Evolutionary conservation across 805 yeast genomes (phyloP), one percentile per base, ranked within the genome.

Genomic region (Kluyveromyces dobzhanskii): DNA sequence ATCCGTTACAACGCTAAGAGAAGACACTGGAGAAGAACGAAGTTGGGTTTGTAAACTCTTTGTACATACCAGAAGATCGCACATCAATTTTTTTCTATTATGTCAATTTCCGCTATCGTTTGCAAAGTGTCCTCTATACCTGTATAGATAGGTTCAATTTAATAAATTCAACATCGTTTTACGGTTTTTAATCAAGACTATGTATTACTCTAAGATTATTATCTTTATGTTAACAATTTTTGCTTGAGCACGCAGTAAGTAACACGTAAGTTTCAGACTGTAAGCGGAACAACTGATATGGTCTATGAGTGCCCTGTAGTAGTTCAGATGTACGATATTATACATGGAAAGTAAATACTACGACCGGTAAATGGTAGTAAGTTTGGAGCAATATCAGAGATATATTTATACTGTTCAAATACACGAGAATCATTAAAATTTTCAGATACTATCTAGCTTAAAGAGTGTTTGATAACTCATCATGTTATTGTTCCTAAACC

Each of bases 1-100:
- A 83, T 92, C 78, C 86, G 94, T 80, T 86, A 86, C 85, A 90
- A 90, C 77, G 94, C 95, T 69, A 92, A 92, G 87, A 87, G 97
- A 85, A 84, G 97, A 81, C 95, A 92, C 92, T 90, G 98, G 98
- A 90, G 96, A 85, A 85, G 97, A 84, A 90, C 97, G 66, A 90
- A 90, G 94, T 80, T 90, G 75, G 78, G 80, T 80, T 71, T 90
- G 80, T 90, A 88, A 85, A 68, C 64, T 23, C 26, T 28, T 21
- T 25, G 35, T 33, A 23, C 30, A 24, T 33, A 21, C 19, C 35
- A 18, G 35, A 32, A 32, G 35, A 32, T 17, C 16, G 35, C 35
- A 32, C 18, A 10, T 18, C 29, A 25, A 26, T 21, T 34, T 14
- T 32, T 17, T n/a, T 11, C 24, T 24, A 11, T 18, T 18, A 27